These are phyloP conservation scores for Aphanomyces stellatus DNA, from an alignment of 352 stramenopile genomes.

Conservation along the genomic window DNA sequence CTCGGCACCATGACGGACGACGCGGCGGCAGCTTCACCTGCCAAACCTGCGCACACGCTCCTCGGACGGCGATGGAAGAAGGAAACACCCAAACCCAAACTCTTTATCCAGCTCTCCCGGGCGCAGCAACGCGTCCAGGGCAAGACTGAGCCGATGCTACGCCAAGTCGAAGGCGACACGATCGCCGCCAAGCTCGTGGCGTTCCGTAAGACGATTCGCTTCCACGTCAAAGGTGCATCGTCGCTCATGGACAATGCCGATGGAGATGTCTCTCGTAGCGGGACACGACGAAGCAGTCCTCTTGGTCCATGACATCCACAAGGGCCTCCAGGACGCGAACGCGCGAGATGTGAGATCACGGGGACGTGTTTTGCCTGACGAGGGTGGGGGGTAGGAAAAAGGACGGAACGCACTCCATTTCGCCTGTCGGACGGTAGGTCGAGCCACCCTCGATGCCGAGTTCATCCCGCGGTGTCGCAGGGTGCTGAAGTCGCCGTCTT, in stretches of 20 bases:
- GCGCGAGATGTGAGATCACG: constrained; percentile 71
- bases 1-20: not conserved
- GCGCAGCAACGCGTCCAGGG: constrained; percentile 49
- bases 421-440: constrained; percentile 54
- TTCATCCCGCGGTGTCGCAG: too few species aligned
- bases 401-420: constrained; percentile 65
- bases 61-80: not conserved
- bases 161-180: constrained; percentile 62
- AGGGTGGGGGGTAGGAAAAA: constrained; percentile 65
- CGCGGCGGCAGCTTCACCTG: not conserved
- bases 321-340: constrained; percentile 60
- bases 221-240: constrained; percentile 58
- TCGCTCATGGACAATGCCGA: not conserved
- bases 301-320: constrained; percentile 45
- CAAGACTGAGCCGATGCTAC: constrained; percentile 51
- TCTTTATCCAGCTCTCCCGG: constrained; percentile 70
- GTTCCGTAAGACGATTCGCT: constrained; percentile 64
- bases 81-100: constrained; percentile 34
- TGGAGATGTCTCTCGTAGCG: constrained; percentile 13
- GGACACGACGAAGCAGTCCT: constrained; percentile 66
- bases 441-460: too few species aligned
- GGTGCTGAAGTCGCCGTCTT: constrained; percentile 41
- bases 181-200: constrained; percentile 52
- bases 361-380: too few species aligned
- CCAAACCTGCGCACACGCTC: not conserved